Percentiles rank a stretch among this genome's conserved stretches.
phyloP scores from a whole-genome alignment of 208 protist genomes.

The Porcisia deanei region DNA sequence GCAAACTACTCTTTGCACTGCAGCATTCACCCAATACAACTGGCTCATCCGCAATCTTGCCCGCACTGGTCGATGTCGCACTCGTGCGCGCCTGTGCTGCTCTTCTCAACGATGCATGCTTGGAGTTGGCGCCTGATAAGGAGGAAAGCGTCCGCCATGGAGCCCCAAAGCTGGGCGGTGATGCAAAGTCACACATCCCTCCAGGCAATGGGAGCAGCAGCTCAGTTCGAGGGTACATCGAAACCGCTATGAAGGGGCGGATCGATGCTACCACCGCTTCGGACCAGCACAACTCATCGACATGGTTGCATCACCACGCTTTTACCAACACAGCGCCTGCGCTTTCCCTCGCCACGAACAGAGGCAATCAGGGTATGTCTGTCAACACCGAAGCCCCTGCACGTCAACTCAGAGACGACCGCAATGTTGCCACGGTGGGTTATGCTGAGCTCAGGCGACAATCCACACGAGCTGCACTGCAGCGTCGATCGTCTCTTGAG shows the following conservation, averaged over 20 bases:
- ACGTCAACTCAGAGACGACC: conserved; percentile 6
- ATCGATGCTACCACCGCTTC: background rate
- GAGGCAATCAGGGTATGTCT: background rate
- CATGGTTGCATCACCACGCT: background rate
- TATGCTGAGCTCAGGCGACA: background rate
- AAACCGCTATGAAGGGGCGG: background rate
- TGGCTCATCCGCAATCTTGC: background rate
- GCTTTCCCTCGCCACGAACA: background rate
- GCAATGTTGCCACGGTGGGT: background rate
- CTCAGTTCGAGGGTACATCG: background rate
- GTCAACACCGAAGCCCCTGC: background rate
- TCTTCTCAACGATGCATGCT: background rate
- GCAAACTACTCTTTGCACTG: conserved; percentile 26
- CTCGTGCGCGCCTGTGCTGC: conserved; percentile 12
- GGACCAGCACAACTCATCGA: background rate
- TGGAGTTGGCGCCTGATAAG: no score
- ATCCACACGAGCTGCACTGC: background rate
- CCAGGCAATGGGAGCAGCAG: background rate
- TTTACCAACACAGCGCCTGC: background rate
- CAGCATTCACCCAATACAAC: background rate
- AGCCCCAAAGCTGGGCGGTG: background rate
- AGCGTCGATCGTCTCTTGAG: conserved; percentile 15
- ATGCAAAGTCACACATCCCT: background rate
- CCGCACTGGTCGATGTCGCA: conserved; percentile 15
- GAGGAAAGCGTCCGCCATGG: background rate